Conservation (phyloP, 2,329 filamentous ascomycete genomes). For the Whalleya microplaca region DNA sequence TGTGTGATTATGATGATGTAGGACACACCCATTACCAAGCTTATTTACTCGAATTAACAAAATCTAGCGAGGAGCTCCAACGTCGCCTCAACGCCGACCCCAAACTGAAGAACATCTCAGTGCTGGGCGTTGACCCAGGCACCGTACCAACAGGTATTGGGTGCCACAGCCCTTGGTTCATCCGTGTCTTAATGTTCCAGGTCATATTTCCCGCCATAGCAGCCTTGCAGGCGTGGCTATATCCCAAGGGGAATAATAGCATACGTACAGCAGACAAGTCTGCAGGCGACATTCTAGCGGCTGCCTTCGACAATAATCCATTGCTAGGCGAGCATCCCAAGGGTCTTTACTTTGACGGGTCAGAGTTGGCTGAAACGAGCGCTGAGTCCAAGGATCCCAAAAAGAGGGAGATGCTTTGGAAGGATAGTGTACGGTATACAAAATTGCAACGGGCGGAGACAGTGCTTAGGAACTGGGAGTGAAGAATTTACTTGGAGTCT, state of each 20-base stretch:
- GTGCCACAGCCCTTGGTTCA: conserved; percentile 24
- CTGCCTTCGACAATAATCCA: background rate
- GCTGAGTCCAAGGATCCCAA: conserved; percentile 6
- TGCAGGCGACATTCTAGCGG: background rate
- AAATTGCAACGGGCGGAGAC: too few species aligned
- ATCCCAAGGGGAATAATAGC: conserved; percentile 1
- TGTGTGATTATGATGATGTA: conserved; percentile 35
- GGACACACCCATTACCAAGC: background rate
- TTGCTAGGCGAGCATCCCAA: conserved; percentile 1
- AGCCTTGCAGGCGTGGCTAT: conserved; percentile 1
- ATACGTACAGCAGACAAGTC: conserved; percentile 2
- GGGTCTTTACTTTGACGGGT: conserved; percentile 3
- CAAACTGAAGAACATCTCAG: conserved; percentile 21
- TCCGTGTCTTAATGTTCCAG: conserved; percentile 5
- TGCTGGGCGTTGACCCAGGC: conserved; percentile 31
- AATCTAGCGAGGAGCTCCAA: conserved; percentile 26
- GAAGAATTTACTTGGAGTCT: too few species aligned
- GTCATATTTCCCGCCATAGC: conserved; percentile 6
- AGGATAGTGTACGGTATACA: background rate
- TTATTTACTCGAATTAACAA: background rate
- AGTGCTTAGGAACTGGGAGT: too few species aligned
- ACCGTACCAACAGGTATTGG: conserved; percentile 15
- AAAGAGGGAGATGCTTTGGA: conserved; percentile 7
- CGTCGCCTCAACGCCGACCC: conserved; percentile 22
- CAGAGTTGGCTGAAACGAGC: conserved; percentile 1